A percentile compares a stretch with the other conserved stretches of the same genome.
Conservation (phyloP, 164 flowering plant genomes). For the Piper betle region DNA sequence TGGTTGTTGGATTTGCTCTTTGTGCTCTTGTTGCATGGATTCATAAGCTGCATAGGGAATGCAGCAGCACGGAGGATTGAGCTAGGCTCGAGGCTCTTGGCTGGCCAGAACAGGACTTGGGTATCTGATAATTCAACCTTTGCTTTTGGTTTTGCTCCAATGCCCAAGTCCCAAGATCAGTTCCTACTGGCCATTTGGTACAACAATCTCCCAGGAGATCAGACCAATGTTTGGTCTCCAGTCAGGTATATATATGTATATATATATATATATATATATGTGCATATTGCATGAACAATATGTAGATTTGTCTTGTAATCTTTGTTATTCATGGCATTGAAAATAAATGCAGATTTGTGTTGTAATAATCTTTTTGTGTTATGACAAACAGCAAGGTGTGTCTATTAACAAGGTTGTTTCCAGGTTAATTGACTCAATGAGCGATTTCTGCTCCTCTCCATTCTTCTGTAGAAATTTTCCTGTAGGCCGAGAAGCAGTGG, state of each 20-base stretch:
- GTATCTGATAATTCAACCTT: slow-evolving; percentile 60
- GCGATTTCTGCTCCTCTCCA: slow-evolving; percentile 32
- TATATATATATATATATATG: too few species aligned
- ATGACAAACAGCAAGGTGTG: background rate
- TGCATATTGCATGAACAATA: too few species aligned
- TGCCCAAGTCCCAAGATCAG: slow-evolving; percentile 4
- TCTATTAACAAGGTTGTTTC: slow-evolving; percentile 15
- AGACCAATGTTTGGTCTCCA: slow-evolving; percentile 64
- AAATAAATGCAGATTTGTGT: too few species aligned
- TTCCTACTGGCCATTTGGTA: slow-evolving; percentile 65
- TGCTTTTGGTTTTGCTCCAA: slow-evolving; percentile 58
- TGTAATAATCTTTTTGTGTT: background rate
- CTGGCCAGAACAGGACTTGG: slow-evolving; percentile 37
- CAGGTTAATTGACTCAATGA: slow-evolving; percentile 29
- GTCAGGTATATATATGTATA: slow-evolving; percentile 33
- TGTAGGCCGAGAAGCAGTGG: slow-evolving; percentile 49
- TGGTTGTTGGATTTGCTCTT: background rate
- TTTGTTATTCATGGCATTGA: background rate
- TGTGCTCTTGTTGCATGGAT: slow-evolving; percentile 3
- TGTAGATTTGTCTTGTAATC: slow-evolving; percentile 9
- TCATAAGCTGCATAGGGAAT: background rate
- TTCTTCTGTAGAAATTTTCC: slow-evolving; percentile 62
- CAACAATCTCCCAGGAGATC: slow-evolving; percentile 63
- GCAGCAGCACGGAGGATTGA: slow-evolving; percentile 18
- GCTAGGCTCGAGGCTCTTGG: slow-evolving; percentile 45